Conservation (phyloP, 352 stramenopile species). For the Pythium apleroticum region DNA sequence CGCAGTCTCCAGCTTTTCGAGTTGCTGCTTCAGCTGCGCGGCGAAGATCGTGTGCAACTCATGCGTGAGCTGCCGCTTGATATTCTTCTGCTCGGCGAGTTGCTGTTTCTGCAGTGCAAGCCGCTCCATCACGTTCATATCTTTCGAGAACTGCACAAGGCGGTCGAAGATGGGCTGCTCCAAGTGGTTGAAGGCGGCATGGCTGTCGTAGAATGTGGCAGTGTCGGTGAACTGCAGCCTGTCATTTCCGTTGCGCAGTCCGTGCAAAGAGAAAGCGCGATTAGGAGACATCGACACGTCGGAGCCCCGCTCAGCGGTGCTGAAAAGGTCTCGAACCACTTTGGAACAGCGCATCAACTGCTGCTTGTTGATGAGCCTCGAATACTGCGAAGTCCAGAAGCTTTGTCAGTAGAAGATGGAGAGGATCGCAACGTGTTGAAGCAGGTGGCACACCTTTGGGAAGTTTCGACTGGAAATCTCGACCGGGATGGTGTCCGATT, state of each 20-base stretch:
- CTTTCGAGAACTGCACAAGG: conserved; percentile 63
- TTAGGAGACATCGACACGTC: conserved; percentile 33
- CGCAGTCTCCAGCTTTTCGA: conserved; percentile 41
- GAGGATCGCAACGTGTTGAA: not conserved
- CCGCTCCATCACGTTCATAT: conserved; percentile 57
- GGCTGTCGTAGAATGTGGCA: conserved; percentile 57
- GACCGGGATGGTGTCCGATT: conserved; percentile 44
- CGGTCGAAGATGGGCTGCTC: conserved; percentile 70
- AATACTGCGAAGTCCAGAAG: conserved; percentile 35
- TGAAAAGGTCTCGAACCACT: conserved; percentile 54
- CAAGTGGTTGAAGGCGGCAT: conserved; percentile 64
- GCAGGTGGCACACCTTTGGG: conserved; percentile 37
- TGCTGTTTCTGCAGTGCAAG: conserved; percentile 50
- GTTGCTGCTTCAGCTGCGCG: conserved; percentile 36
- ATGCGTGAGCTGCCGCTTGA: conserved; percentile 46
- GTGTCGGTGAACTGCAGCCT: conserved; percentile 60
- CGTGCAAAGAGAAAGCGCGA: conserved; percentile 55
- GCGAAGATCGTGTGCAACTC: conserved; percentile 55
- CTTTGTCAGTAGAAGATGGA: not conserved
- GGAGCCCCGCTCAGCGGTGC: conserved; percentile 21
- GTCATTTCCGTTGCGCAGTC: conserved; percentile 37
- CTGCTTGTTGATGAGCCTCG: conserved; percentile 43
- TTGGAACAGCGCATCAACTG: conserved; percentile 53
- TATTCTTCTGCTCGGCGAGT: conserved; percentile 45
- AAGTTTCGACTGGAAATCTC: conserved; percentile 63